Evolutionary conservation across 106 monocot species (phyloP).

Genomic region (Apostasia ramifera): DNA sequence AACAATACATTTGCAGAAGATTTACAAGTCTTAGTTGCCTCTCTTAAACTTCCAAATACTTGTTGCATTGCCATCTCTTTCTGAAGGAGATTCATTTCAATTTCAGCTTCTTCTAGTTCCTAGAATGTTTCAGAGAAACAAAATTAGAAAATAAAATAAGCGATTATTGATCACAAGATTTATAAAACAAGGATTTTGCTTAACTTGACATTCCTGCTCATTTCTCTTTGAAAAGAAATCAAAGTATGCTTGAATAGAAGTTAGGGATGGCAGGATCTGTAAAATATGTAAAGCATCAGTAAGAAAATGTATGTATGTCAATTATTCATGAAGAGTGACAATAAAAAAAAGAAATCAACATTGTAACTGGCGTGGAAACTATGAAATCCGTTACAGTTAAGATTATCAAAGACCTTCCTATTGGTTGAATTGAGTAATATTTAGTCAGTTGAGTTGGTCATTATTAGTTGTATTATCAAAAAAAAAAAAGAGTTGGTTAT

Average conservation of each 20-base stretch:
- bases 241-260: constrained; percentile 69
- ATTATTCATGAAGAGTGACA: too few species aligned
- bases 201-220: constrained; percentile 73
- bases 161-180: not conserved
- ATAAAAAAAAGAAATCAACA: too few species aligned
- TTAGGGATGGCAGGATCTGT: constrained; percentile 72
- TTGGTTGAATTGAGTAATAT: too few species aligned
- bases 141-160: constrained; percentile 1
- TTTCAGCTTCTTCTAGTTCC: constrained; percentile 97
- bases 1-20: not conserved
- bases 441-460: too few species aligned
- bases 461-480: too few species aligned
- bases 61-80: constrained; percentile 63
- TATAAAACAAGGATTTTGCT: not conserved
- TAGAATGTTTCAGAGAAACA: constrained; percentile 18
- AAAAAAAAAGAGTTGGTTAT: too few species aligned
- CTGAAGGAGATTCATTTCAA: constrained; percentile 82
- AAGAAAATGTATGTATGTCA: not conserved
- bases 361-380: too few species aligned
- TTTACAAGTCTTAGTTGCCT: constrained; percentile 35
- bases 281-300: not conserved
- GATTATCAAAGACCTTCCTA: too few species aligned
- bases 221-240: constrained; percentile 71
- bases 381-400: too few species aligned
- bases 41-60: constrained; percentile 19